Percentiles rank a stretch among this genome's conserved stretches.
phyloP scores from a whole-genome alignment of 805 yeast genomes.

The Yamadazyma ubonensis region DNA sequence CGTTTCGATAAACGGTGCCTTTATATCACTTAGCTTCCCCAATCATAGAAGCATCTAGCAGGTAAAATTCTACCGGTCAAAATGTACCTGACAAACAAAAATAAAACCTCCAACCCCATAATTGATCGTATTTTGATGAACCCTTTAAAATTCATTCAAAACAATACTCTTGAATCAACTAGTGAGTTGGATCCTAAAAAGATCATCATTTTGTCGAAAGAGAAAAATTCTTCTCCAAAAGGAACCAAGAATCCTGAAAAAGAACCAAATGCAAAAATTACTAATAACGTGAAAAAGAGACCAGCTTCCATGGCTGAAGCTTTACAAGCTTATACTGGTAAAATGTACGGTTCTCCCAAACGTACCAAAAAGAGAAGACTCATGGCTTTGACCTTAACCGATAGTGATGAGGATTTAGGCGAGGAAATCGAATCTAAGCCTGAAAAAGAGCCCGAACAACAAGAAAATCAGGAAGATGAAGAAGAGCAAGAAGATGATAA shows the following conservation, averaged over 20 bases:
- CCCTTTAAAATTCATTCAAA: conserved; percentile 18
- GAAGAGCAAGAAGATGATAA: conserved; percentile 24
- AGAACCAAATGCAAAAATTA: not conserved
- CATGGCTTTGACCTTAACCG: conserved; percentile 21
- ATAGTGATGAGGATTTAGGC: conserved; percentile 22
- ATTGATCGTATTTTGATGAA: conserved; percentile 16
- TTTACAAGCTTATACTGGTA: conserved; percentile 56
- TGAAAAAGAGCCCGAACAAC: not conserved
- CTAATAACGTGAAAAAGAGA: conserved; percentile 17
- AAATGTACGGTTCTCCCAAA: conserved; percentile 37
- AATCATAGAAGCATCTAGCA: too few relatives aligned
- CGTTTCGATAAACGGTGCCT: not conserved
- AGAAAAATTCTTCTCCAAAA: conserved; percentile 12
- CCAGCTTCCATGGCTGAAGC: conserved; percentile 59
- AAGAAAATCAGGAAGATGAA: conserved; percentile 22
- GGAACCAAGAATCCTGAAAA: too few relatives aligned
- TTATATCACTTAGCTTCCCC: not conserved
- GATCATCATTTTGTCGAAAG: conserved; percentile 15
- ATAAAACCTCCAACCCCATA: conserved; percentile 14
- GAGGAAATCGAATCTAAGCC: conserved; percentile 10
- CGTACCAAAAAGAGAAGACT: conserved; percentile 39
- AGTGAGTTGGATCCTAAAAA: conserved; percentile 13
- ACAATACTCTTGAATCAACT: conserved; percentile 14
- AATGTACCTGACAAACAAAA: too few relatives aligned
- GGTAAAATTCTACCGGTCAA: too few relatives aligned